These are phyloP conservation scores for Globisporangium emineosum DNA, from an alignment of 352 stramenopile genomes.

Conservation along the genomic window DNA sequence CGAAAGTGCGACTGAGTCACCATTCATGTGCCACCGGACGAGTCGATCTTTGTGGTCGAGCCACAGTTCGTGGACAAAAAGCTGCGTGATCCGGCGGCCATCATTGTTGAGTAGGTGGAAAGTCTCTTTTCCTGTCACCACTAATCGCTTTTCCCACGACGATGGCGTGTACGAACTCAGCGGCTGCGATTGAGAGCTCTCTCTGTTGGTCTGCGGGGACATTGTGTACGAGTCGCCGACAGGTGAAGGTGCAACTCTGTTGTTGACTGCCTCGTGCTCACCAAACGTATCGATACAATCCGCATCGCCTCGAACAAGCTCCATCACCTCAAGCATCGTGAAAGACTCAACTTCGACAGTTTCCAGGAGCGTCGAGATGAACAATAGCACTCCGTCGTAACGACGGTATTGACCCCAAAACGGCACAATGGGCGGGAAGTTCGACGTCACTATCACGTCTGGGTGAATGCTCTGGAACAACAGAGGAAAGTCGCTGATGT, in stretches of 20 bases:
- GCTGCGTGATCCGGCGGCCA: conserved; percentile 64
- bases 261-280: conserved; percentile 19
- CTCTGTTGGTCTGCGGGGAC: conserved; percentile 23
- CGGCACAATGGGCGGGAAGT: conserved; percentile 82
- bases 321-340: conserved; percentile 65
- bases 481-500: conserved; percentile 70
- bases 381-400: conserved; percentile 76
- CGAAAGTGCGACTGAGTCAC: conserved; percentile 73
- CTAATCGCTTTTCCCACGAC: conserved; percentile 64
- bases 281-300: conserved; percentile 61
- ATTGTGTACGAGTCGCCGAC: conserved; percentile 21
- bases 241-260: neutral
- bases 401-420: conserved; percentile 85
- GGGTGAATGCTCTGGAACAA: conserved; percentile 80
- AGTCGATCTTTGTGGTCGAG: conserved; percentile 81
- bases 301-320: conserved; percentile 63
- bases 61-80: conserved; percentile 86
- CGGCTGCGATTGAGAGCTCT: neutral
- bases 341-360: conserved; percentile 75
- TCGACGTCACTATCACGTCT: conserved; percentile 73
- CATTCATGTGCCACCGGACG: conserved; percentile 83
- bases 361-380: conserved; percentile 80
- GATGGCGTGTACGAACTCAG: conserved; percentile 48
- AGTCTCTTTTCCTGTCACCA: conserved; percentile 84
- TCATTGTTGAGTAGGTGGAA: conserved; percentile 61